Conservation (phyloP, 345 rosid species). For the Arabis alpina region DNA sequence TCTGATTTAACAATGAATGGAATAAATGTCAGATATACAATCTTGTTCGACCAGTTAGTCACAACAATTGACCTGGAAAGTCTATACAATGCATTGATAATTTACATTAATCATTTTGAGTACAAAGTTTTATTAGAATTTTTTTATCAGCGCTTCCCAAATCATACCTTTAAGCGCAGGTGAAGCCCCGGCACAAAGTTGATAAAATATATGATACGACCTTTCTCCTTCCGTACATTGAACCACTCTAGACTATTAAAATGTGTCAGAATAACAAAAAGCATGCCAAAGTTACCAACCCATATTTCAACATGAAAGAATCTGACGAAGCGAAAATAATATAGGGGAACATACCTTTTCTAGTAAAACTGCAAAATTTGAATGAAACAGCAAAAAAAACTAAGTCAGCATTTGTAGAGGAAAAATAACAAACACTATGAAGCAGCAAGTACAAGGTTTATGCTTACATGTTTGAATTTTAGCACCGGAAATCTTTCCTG, state of each 20-base stretch:
- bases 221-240: constrained; percentile 93
- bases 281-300: constrained; percentile 37
- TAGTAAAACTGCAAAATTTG: constrained; percentile 37
- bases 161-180: constrained; percentile 65
- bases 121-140: not conserved
- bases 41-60: constrained; percentile 19
- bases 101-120: not conserved
- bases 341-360: constrained; percentile 76
- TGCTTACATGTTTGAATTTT: constrained; percentile 73
- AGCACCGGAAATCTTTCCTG: constrained; percentile 98
- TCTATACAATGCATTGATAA: not conserved
- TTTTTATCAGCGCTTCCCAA: not conserved
- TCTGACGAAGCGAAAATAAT: not conserved
- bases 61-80: constrained; percentile 18
- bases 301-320: constrained; percentile 33
- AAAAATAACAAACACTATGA: not conserved
- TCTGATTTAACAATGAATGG: constrained; percentile 49
- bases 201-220: constrained; percentile 98
- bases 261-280: constrained; percentile 19
- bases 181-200: constrained; percentile 97
- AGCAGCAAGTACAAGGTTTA: constrained; percentile 6
- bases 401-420: constrained; percentile 9
- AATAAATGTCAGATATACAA: constrained; percentile 19
- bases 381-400: constrained; percentile 11
- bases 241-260: constrained; percentile 92